Evolutionary conservation across 2,329 filamentous ascomycete species (phyloP), one percentile per base, ranked within the genome.

Genomic region (Ascochyta rabiei): DNA sequence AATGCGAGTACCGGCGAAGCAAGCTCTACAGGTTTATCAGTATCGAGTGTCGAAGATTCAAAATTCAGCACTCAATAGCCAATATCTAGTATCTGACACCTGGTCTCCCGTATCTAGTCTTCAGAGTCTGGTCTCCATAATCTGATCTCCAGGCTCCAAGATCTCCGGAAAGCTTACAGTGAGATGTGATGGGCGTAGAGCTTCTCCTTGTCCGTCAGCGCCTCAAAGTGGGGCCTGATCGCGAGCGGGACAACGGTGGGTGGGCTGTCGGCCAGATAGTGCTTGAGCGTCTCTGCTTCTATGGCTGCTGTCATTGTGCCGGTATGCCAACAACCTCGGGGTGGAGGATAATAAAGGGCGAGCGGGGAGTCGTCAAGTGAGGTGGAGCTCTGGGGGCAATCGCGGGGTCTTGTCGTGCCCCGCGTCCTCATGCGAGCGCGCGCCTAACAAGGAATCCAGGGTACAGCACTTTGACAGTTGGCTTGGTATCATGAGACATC

Each of bases 181-280:
- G 74, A 76, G 56, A 77, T 68, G 49, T 75, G 92, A 78, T 97
- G 93, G 61, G 93, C 90, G 81, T 97, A 97, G 71, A 89, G 87
- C 80, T 93, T 92, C 79, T 96, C 86, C 72, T 89, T 81, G 68
- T 90, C 85, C 48, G 79, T 83, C 57, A 95, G 77, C 31, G 87
- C 86, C 50, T 93, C 89, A 68, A 98, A 99, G 77, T 98, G 93
- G 72, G 91, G 90, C 78, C 91, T 91, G 74, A 98, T 95, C 74
- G 91, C 88, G 44, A 99, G 85, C 42, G 88, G 86, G 55, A 97
- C 93, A 52, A 97, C 86, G 43, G 88, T 89, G 1, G 95, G 95
- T 40, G 95, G 95, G 61, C 89, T 88, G 76, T 99, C 95, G 41
- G 95, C 93, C 57, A 96, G 84, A 75, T 96, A 97, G 72, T 96